Percentiles rank a stretch among this genome's conserved stretches.
Evolutionary conservation across 2,329 filamentous ascomycete species (phyloP).

Genomic region (Monosporascus sp.): DNA sequence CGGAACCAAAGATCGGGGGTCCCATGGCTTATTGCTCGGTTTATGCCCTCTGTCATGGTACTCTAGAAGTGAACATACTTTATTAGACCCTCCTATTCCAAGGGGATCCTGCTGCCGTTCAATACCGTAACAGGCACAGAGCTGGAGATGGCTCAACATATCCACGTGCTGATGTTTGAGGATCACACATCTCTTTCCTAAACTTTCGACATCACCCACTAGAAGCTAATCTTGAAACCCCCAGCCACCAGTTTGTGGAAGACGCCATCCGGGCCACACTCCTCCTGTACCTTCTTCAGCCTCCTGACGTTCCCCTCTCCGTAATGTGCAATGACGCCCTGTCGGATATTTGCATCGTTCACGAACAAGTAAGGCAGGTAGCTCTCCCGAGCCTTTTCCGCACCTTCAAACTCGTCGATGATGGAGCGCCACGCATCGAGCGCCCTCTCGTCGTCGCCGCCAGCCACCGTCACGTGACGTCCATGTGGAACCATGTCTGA

Average conservation of each 20-base stretch:
- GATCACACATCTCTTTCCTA: too few relatives aligned
- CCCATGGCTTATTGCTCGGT: too few relatives aligned
- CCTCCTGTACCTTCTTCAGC: conserved; percentile 12
- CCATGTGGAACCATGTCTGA: conserved; percentile 24
- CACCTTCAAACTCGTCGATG: conserved; percentile 8
- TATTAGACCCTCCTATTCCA: too few relatives aligned
- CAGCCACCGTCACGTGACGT: conserved; percentile 19
- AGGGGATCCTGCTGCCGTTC: too few relatives aligned
- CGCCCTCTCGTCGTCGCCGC: conserved; percentile 15
- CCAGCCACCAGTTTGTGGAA: conserved; percentile 17
- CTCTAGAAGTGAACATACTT: too few relatives aligned
- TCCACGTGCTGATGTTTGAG: too few relatives aligned
- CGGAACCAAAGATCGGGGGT: too few relatives aligned
- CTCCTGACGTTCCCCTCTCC: conserved; percentile 15
- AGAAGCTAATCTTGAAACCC: conserved; percentile 15
- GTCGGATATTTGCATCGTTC: conserved; percentile 18
- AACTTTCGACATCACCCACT: too few relatives aligned
- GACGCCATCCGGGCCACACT: conserved; percentile 14
- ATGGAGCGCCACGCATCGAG: conserved; percentile 23
- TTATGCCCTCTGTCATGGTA: too few relatives aligned
- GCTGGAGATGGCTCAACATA: too few relatives aligned
- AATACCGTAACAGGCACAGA: too few relatives aligned
- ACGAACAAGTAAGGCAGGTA: conserved; percentile 17
- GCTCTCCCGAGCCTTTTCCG: conserved; percentile 9
- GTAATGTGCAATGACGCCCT: conserved; percentile 19